Evolutionary conservation across 148 eudicot species (phyloP), one percentile per base, ranked within the genome.

Genomic region (Camellia lanceoleosa): DNA sequence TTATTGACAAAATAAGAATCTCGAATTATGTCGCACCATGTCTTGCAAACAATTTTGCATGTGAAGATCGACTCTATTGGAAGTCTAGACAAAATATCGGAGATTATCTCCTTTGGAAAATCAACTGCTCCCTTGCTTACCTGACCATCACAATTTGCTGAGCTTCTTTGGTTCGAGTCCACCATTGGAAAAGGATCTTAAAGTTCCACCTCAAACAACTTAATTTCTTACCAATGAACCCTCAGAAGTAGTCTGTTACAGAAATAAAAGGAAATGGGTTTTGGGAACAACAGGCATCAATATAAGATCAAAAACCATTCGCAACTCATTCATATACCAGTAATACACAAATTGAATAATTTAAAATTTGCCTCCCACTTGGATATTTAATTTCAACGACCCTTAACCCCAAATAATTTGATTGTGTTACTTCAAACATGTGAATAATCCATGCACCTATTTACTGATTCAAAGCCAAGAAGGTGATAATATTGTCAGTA

Each of bases 11-110:
- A 73, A 58, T n/a, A 54, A 73, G 76, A 44, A 73, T 73, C 62
- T 52, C 12, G 43, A 73, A 52, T 73, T 16, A 52, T 14, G 41
- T 3, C 46, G 14, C 6, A 23, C 76, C 76, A 73, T n/a, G 46
- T 73, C 76, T 54, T 73, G 20, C 76, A 73, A 14, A 73, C 62
- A 54, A 73, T 30, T 73, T 52, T 52, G 62, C 76, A 54, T 13
- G 11, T 23, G 19, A 73, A 13, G 19, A 73, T 73, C 3, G 62
- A 55, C 30, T 73, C 76, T 2, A 52, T 54, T 73, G 76, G 62
- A 30, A 73, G 76, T 30, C 76, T 54, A 73, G 44, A 23, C 58
- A 73, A 11, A 0, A 73, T 73, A 18, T 73, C 46, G 16, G 62
- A 54, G 18, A 73, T 73, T 7, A 73, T 73, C 47, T 73, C 76